Base-by-base conservation (phyloP, 2,329 filamentous ascomycete species). In the Torrubiellomyces zombiae region DNA sequence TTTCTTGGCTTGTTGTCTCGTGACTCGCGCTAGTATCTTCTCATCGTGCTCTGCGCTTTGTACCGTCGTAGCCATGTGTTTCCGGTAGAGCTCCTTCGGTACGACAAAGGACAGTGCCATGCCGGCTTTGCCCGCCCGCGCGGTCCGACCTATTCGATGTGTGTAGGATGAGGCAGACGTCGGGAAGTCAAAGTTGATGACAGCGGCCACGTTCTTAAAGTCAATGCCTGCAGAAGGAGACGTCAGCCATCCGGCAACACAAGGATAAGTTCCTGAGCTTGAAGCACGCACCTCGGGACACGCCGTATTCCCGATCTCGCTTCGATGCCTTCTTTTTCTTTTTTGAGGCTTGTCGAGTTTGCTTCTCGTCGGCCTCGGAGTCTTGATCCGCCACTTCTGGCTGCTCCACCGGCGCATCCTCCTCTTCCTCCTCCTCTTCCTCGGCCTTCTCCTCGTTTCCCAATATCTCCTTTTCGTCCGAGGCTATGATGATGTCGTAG, bases 401-500 rank as follows among this genome's bases (percentile, higher is more conserved):
- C 12, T 43, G 38, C 19, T 38, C 34, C 25, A 48, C 31, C 52
- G 66, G 47, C 52, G 58, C 43, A 50, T 63, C 47, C 41, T 56
- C 43, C 41, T 56, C 43, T 39, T 59, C 41, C 18, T 43, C 44
- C 18, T 55, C 51, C 12, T 53, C 50, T 14, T 49, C 45, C 11
- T 50, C 43, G 18, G 47, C 40, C 30, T 53, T 44, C 6, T 62
- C 58, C 26, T 75, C 69, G 12, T 70, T 64, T 9, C 78, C 82
- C 8, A 93, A 50, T 8, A 91, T 68, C 44, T 92, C 83, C 35
- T 79, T 76, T 45, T 93, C 85, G 39, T 98, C 89, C 1, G 82
- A 85, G 1, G 89, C 89, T 40, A 98, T 93, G 37, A 98, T 85
- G 33, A 95, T 94, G 40, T 98, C 86, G 60, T 98, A 98, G 6